A percentile compares a stretch with the other conserved stretches of the same genome.
phyloP scores from a whole-genome alignment of 2,329 filamentous ascomycete species.

The Emmonsia crescens region DNA sequence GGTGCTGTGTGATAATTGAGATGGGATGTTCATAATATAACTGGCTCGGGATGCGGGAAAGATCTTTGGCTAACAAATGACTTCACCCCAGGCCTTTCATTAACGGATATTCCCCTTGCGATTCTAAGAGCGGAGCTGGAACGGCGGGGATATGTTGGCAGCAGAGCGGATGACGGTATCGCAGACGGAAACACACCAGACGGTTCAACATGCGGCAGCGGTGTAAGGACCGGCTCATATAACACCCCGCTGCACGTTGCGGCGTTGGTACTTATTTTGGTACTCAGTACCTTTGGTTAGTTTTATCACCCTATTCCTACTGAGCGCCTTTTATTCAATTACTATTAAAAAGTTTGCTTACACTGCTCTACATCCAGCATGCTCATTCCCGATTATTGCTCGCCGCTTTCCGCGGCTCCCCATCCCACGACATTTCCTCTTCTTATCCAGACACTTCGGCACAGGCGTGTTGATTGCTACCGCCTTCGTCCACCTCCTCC shows the following conservation, averaged over 20 bases:
- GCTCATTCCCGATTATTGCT: slow-evolving; percentile 51
- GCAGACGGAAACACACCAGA: slow-evolving; percentile 5
- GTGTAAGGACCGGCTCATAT: slow-evolving; percentile 37
- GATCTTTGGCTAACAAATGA: background rate
- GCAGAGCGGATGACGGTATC: background rate
- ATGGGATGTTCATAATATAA: background rate
- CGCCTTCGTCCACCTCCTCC: slow-evolving; percentile 50
- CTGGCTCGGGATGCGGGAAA: background rate
- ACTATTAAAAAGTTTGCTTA: background rate
- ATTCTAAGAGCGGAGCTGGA: slow-evolving; percentile 25
- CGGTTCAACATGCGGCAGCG: slow-evolving; percentile 25
- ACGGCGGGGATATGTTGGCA: slow-evolving; percentile 6
- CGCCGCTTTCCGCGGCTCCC: slow-evolving; percentile 49
- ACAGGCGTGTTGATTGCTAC: slow-evolving; percentile 48
- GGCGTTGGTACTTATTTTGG: slow-evolving; percentile 55
- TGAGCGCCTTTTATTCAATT: background rate
- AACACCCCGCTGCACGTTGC: slow-evolving; percentile 57
- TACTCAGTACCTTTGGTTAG: slow-evolving; percentile 37
- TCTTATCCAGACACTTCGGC: slow-evolving; percentile 49
- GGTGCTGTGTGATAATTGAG: background rate
- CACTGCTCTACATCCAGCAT: slow-evolving; percentile 31
- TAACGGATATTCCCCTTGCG: slow-evolving; percentile 24
- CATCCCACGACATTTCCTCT: slow-evolving; percentile 48
- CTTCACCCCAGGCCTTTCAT: slow-evolving; percentile 4
- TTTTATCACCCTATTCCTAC: slow-evolving; percentile 4